Percentiles rank a stretch among this genome's conserved stretches.
phyloP scores from a whole-genome alignment of 768 basidiomycete species.

The Boletus barrowsii region DNA sequence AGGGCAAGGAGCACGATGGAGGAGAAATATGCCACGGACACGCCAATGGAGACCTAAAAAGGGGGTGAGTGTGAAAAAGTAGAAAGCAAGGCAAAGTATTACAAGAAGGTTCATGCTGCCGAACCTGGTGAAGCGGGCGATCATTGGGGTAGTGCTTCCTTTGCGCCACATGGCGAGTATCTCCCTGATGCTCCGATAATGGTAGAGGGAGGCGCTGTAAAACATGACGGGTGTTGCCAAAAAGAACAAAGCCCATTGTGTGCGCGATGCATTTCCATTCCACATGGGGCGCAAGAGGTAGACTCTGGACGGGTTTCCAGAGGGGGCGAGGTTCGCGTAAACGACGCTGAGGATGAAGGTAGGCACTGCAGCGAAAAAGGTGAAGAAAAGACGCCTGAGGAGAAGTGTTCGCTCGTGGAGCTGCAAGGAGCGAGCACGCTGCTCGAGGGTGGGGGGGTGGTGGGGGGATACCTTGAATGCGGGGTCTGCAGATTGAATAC shows the following conservation, averaged over 20 bases:
- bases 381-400: conserved; percentile 52
- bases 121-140: conserved; percentile 61
- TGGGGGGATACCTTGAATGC: conserved; percentile 45
- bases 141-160: conserved; percentile 50
- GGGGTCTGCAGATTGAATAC: conserved; percentile 40
- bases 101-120: conserved; percentile 88
- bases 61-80: neutral
- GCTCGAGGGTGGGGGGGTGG: conserved; percentile 57
- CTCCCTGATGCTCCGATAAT: conserved; percentile 53
- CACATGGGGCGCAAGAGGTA: conserved; percentile 61
- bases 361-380: conserved; percentile 66
- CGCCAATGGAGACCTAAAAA: conserved; percentile 53
- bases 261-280: conserved; percentile 58
- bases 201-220: conserved; percentile 58
- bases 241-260: conserved; percentile 63
- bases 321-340: conserved; percentile 64
- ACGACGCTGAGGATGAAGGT: conserved; percentile 78
- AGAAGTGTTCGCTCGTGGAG: conserved; percentile 52
- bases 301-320: conserved; percentile 40
- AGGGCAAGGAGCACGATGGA: conserved; percentile 67
- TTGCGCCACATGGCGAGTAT: conserved; percentile 55
- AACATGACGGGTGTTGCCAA: conserved; percentile 70
- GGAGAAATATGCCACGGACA: conserved; percentile 74
- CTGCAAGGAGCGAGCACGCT: conserved; percentile 56
- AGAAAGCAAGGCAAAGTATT: neutral